Percentiles rank a stretch among this genome's conserved stretches.
Conservation (phyloP, 257 asterid genomes). For the Nicotiana benthamiana region DNA sequence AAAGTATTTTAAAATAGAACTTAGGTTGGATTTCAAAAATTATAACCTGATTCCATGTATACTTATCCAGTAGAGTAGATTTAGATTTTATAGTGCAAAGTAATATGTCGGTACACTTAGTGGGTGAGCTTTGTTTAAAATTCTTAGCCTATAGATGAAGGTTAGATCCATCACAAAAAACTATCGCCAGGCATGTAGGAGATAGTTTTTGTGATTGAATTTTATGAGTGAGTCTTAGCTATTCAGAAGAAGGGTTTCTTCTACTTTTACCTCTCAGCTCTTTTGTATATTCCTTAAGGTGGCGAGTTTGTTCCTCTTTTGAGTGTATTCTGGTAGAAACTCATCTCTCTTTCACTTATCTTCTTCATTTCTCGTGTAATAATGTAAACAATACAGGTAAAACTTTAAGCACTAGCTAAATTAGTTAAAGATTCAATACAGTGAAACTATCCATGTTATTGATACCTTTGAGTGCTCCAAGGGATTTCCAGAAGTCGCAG, state of each 20-base stretch:
- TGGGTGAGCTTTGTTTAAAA: neutral
- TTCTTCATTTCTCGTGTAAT: neutral
- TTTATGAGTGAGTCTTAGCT: neutral
- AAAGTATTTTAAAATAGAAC: neutral
- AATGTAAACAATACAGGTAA: neutral
- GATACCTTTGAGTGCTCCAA: constrained; percentile 83
- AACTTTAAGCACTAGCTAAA: neutral
- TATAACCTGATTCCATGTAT: neutral
- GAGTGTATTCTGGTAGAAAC: neutral
- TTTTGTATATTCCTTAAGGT: neutral
- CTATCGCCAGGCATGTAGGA: neutral
- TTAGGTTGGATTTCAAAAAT: neutral
- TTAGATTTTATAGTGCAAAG: neutral
- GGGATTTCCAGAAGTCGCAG: constrained; percentile 97
- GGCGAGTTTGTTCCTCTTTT: neutral
- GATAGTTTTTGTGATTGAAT: neutral
- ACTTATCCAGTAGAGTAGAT: neutral
- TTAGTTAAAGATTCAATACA: neutral
- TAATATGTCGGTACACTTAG: neutral
- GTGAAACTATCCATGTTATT: constrained; percentile 11
- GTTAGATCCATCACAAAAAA: neutral
- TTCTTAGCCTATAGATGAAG: neutral
- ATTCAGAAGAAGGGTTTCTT: neutral
- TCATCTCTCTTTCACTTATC: neutral
- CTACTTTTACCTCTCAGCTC: neutral